These are phyloP conservation scores for Arthrobotrys sphaeroides DNA, from an alignment of 2,329 filamentous ascomycete species.

Conservation along the genomic window DNA sequence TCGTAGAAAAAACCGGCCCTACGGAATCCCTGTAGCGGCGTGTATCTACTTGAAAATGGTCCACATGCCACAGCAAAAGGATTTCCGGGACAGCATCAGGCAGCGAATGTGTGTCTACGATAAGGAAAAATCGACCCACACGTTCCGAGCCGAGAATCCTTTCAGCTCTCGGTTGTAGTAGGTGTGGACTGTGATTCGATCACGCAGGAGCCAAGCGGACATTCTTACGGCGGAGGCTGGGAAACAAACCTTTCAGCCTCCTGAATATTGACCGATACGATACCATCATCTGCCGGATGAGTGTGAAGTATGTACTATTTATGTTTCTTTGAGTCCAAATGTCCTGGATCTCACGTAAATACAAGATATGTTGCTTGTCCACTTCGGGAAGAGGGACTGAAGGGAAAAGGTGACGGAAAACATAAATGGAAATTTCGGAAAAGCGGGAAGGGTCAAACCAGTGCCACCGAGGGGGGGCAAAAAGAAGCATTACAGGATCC, in stretches of 20 bases:
- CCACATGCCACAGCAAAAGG: background rate
- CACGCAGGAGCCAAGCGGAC: background rate
- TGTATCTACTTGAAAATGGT: background rate
- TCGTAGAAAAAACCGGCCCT: no score
- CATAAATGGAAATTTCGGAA: background rate
- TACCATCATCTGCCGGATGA: constrained; percentile 5
- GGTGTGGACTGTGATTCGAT: background rate
- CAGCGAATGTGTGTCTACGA: background rate
- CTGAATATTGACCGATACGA: background rate
- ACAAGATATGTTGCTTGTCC: constrained; percentile 47
- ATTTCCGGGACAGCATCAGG: background rate
- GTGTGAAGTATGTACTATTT: constrained; percentile 11
- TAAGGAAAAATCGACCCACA: constrained; percentile 1
- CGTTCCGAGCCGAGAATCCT: constrained; percentile 19
- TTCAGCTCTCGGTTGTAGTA: constrained; percentile 1
- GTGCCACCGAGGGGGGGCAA: constrained; percentile 8
- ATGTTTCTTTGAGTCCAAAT: background rate
- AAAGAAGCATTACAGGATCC: constrained; percentile 28
- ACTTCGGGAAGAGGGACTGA: constrained; percentile 11
- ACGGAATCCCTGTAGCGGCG: background rate
- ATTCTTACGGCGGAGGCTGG: constrained; percentile 1
- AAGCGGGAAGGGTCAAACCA: constrained; percentile 1
- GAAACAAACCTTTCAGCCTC: constrained; percentile 13
- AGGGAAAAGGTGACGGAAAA: constrained; percentile 10
- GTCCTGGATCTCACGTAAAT: constrained; percentile 28